Base-by-base conservation (phyloP, 305 asterid genomes). In the Fraxinus angustifolia region DNA sequence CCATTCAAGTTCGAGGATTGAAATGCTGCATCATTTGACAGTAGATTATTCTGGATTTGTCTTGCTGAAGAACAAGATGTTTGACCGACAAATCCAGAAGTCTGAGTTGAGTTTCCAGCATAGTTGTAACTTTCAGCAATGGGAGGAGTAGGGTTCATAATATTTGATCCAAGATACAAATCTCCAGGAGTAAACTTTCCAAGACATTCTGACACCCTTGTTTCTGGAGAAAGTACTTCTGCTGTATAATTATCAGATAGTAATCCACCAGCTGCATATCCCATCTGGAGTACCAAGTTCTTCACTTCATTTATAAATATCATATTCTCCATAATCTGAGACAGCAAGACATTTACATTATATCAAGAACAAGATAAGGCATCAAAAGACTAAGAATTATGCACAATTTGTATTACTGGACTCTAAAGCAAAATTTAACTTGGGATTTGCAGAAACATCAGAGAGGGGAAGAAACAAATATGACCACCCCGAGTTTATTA, bases 291-390 rank as follows among this genome's bases (percentile, higher is more conserved):
- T 84, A 95, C 58, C 83, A 93, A 83, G 56, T 87, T 83, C 75
- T 82, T 86, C 78, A 90, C 98, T 14, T 93, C 93, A 74, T 90
- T 90, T 53, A 95, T 81, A 74, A 95, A 92, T 75, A 87, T 91
- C 73, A 83, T 45, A 79, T 92, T 89, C 91, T 93, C 99, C 90
- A 85, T 78, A 77, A 95, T 88, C 99, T 95, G 91, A 78, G 82
- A 72, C 81, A 87, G 45, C 26, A 87, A 75, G 72, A 33, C 8
- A 31, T 6, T 4, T 35, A 70, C 8, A 56, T 82, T 10, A 77
- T 33, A 31, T 8, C 68, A 26, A 62, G 72, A 62, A 62, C 34
- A 30, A 23, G 70, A 62, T 10, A 62, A 23, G 30, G 72, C 72
- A 62, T 58, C n/a, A 3, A 58, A 62, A 62, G 34, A 26, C 72